Evolutionary conservation across 441 rosid species (phyloP).

Genomic region (Brassica balearica): DNA sequence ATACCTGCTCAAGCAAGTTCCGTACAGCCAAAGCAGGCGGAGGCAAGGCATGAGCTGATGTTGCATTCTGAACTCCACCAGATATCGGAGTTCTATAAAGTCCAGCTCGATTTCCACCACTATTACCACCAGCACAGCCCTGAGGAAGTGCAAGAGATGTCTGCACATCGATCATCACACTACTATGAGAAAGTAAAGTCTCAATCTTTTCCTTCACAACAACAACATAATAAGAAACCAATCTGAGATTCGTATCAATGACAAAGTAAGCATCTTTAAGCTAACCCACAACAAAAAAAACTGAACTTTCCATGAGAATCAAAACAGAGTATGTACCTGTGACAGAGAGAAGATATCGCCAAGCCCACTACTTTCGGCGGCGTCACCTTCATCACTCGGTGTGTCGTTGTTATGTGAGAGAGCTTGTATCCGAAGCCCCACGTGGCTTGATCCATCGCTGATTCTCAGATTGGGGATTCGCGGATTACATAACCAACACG

Average conservation of each 20-base stretch:
- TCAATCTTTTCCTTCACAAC: slow-evolving; percentile 62
- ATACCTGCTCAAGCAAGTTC: slow-evolving; percentile 95
- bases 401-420: slow-evolving; percentile 48
- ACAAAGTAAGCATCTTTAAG: slow-evolving; percentile 15
- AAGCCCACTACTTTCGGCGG: slow-evolving; percentile 48
- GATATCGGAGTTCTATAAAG: slow-evolving; percentile 97
- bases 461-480: slow-evolving; percentile 56
- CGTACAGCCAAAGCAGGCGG: slow-evolving; percentile 95
- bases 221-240: not conserved
- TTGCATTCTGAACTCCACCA: slow-evolving; percentile 99
- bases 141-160: slow-evolving; percentile 53
- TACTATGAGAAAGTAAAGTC: slow-evolving; percentile 36
- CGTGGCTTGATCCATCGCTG: slow-evolving; percentile 42
- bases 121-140: slow-evolving; percentile 51
- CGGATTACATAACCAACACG: slow-evolving; percentile 42
- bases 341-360: slow-evolving; percentile 55
- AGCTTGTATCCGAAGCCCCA: slow-evolving; percentile 55
- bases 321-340: slow-evolving; percentile 50
- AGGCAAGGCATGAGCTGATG: slow-evolving; percentile 94
- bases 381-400: slow-evolving; percentile 53
- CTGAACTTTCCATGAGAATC: not conserved
- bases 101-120: slow-evolving; percentile 85
- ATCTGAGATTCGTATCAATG: slow-evolving; percentile 16
- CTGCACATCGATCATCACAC: slow-evolving; percentile 54
- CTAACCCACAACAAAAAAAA: not conserved